Evolutionary conservation across 352 stramenopile genomes (phyloP), one percentile per base, ranked within the genome.

Genomic region (Hyaloperonospora arabidopsidis): DNA sequence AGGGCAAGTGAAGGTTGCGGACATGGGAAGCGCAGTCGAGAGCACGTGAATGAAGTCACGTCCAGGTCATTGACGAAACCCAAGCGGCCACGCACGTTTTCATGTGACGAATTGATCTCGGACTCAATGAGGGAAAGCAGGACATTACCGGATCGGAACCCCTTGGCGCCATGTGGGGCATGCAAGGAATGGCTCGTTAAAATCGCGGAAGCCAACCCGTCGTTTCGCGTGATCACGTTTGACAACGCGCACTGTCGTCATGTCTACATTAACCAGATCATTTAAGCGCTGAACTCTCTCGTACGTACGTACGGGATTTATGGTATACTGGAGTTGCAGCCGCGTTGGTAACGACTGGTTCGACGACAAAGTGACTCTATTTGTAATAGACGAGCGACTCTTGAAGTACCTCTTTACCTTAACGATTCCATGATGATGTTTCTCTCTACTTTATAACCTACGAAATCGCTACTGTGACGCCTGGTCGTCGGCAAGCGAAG

Each of bases 171-270:
- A 13, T 99, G 97, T 70, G 97, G 97, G 14, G 92, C 95, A 12
- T 99, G 97, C 78, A 98, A 97, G 63, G 96, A 99, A 67, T 99
- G 97, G 97, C 79, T 99, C 28, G 97, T 98, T 56, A 99, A 99
- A 72, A 98, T 99, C 61, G 95, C 95, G 5, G 94, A 98, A 72
- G 89, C 89, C 13, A 98, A 99, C 61, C 96, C 95, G 45, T 86
- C 95, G 39, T 98, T 99, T 63, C 90, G 89, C 51, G 91, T 98
- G 39, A 67, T 98, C 14, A 98, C 95, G 18, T 99, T 98, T 53
- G 97, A 97, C 45, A 96, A 98, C 73, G 74, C 80, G 25, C 73
- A 86, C 35, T 98, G 93, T 62, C 86, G 88, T 49, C 96, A 85
- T 52, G 74, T 98, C 15, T 98, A 97, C 67, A 74, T 92, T 48